Percentiles rank a stretch among this genome's conserved stretches.
These are phyloP conservation scores for Kwoniella newhampshirensis DNA, from an alignment of 768 basidiomycete genomes.

Conservation along the genomic window DNA sequence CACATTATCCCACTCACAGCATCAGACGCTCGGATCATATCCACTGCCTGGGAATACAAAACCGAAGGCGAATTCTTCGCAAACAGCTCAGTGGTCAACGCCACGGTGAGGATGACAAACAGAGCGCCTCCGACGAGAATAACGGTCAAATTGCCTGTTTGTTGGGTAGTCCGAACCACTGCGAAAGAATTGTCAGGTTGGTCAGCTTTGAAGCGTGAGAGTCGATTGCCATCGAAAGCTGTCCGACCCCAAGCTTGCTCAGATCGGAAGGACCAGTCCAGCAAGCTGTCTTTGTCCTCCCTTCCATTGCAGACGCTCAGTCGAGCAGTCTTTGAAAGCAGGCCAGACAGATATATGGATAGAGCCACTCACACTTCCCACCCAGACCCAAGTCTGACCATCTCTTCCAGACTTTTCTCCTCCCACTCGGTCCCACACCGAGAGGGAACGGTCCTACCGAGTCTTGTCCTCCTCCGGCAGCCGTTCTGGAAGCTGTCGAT, in stretches of 20 bases:
- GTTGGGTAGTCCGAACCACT: conserved; percentile 48
- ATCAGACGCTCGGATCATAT: conserved; percentile 47
- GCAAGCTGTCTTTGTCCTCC: no score
- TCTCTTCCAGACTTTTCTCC: conserved; percentile 45
- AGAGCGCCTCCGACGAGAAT: conserved; percentile 48
- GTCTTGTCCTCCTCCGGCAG: conserved; percentile 14
- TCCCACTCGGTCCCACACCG: conserved; percentile 48
- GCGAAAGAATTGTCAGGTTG: background rate
- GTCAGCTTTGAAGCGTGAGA: background rate
- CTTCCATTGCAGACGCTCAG: no score
- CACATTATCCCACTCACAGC: conserved; percentile 38
- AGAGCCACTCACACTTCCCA: conserved; percentile 47
- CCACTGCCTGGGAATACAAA: conserved; percentile 50
- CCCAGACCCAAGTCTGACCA: conserved; percentile 48
- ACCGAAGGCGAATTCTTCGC: conserved; percentile 51
- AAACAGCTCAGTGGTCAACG: conserved; percentile 51
- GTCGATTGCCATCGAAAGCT: no score
- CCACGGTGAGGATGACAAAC: conserved; percentile 48
- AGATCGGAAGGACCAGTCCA: no score
- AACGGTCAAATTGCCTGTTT: conserved; percentile 51
- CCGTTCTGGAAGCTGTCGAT: conserved; percentile 13
- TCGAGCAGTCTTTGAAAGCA: no score
- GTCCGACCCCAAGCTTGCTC: no score
- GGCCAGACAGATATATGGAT: no score
- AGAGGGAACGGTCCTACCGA: conserved; percentile 50